Percentiles rank a stretch among this genome's conserved stretches.
phyloP scores from a whole-genome alignment of 345 rosid species.

The Dimocarpus longan region DNA sequence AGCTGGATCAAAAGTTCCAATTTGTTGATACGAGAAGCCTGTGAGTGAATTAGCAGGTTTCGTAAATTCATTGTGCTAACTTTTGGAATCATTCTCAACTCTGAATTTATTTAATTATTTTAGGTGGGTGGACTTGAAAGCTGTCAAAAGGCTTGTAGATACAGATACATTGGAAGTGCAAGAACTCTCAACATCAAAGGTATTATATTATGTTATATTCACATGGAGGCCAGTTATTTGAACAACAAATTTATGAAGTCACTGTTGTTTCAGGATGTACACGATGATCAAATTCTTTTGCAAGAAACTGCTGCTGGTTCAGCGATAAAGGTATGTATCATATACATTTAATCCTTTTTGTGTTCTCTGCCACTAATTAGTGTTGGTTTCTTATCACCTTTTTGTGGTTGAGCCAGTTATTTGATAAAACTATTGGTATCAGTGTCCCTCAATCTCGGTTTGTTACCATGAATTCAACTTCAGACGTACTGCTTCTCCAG shows the following conservation, averaged over 20 bases:
- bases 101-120: conserved; percentile 15
- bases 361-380: neutral
- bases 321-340: conserved; percentile 36
- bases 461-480: conserved; percentile 49
- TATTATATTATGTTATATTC: conserved; percentile 18
- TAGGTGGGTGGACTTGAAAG: conserved; percentile 63
- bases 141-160: conserved; percentile 50
- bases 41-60: conserved; percentile 41
- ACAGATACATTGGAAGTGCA: conserved; percentile 39
- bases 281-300: conserved; percentile 20
- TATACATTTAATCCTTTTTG: neutral
- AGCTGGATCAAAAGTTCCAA: conserved; percentile 46
- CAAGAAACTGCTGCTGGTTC: conserved; percentile 41
- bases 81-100: conserved; percentile 10
- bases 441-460: conserved; percentile 48
- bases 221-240: neutral
- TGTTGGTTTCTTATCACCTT: conserved; percentile 13
- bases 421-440: conserved; percentile 45
- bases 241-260: conserved; percentile 1
- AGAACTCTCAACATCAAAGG: conserved; percentile 34
- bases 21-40: conserved; percentile 48
- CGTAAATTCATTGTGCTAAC: neutral
- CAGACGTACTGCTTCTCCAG: conserved; percentile 59
- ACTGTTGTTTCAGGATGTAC: conserved; percentile 24
- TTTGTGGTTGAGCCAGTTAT: conserved; percentile 38